Percentiles rank a stretch among this genome's conserved stretches.
These are phyloP conservation scores for Conringia planisiliqua DNA, from an alignment of 345 rosid species.

Conservation along the genomic window DNA sequence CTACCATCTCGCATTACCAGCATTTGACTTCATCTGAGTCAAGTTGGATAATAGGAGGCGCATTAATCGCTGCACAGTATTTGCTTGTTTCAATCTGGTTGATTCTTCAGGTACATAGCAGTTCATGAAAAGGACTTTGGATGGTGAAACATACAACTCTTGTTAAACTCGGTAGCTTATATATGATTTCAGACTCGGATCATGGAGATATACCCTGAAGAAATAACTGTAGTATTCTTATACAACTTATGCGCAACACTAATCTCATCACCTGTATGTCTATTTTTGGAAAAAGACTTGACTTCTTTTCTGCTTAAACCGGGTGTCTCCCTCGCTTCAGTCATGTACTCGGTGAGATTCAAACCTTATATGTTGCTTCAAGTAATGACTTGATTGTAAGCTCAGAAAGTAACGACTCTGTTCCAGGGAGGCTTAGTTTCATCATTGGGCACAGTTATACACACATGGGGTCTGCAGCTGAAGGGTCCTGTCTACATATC, in stretches of 20 bases:
- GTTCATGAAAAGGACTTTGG: neutral
- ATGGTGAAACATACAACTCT: neutral
- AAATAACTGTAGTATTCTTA: slow-evolving; percentile 26
- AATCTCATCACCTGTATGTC: slow-evolving; percentile 37
- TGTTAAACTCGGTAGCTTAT: neutral
- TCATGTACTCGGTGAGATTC: slow-evolving; percentile 39
- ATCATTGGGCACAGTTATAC: slow-evolving; percentile 9
- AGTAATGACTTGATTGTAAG: neutral
- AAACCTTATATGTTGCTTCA: neutral
- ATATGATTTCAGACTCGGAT: slow-evolving; percentile 34
- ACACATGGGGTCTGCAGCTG: slow-evolving; percentile 37
- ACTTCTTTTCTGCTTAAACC: slow-evolving; percentile 35
- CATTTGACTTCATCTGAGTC: slow-evolving; percentile 5
- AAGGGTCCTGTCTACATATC: slow-evolving; percentile 43
- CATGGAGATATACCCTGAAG: slow-evolving; percentile 43
- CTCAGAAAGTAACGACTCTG: neutral
- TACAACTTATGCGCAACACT: slow-evolving; percentile 25
- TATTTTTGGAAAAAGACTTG: slow-evolving; percentile 34
- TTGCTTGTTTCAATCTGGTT: slow-evolving; percentile 18
- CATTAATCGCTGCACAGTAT: slow-evolving; percentile 14
- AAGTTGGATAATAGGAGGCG: slow-evolving; percentile 31
- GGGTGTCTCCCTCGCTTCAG: slow-evolving; percentile 23
- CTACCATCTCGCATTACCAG: slow-evolving; percentile 1
- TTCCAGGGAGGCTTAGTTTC: slow-evolving; percentile 25
- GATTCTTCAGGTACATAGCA: slow-evolving; percentile 25